These are phyloP conservation scores for Candolleomyces aberdarensis DNA, from an alignment of 768 basidiomycete species.

Conservation along the genomic window DNA sequence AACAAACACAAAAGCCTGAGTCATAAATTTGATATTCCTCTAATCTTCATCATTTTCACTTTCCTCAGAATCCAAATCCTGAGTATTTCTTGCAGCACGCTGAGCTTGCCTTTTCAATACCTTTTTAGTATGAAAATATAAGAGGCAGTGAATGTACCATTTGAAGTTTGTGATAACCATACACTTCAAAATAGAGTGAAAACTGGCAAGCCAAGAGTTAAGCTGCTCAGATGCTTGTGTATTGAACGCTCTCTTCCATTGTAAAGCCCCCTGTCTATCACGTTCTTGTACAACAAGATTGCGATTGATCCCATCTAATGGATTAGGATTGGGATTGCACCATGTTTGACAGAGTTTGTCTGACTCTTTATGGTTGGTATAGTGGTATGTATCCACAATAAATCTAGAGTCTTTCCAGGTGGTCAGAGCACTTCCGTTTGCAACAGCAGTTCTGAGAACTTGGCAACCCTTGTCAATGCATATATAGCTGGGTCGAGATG, in stretches of 20 bases:
- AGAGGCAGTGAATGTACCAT: background rate
- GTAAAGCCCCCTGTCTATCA: background rate
- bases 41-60: no score
- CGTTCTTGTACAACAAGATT: no score
- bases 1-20: no score
- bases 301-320: background rate
- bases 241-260: background rate
- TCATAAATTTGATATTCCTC: no score
- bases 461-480: conserved; percentile 11
- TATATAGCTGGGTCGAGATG: conserved; percentile 9
- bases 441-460: conserved; percentile 8
- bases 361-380: background rate
- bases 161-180: background rate
- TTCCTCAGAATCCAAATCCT: no score
- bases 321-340: background rate
- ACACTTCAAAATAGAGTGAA: background rate
- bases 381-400: background rate
- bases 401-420: background rate
- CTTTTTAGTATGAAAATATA: background rate
- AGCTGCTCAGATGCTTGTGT: background rate
- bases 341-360: background rate
- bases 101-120: background rate
- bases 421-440: background rate
- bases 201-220: background rate
- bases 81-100: no score